Base-by-base conservation (phyloP, 345 rosid species). In the Iberis pinnata region DNA sequence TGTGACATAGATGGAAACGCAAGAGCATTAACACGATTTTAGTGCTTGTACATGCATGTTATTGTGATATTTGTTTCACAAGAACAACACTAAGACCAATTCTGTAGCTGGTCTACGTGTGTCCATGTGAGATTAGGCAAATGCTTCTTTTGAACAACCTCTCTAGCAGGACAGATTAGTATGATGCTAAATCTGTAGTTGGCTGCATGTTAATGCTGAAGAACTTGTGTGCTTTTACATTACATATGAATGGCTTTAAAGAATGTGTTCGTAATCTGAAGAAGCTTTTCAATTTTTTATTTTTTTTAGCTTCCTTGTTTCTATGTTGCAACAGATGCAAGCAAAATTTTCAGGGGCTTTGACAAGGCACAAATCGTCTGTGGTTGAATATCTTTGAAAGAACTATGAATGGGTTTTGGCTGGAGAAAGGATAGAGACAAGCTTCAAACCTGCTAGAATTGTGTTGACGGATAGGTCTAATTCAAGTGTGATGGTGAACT, bases 331-430 rank as follows among this genome's bases (percentile, higher is more conserved):
- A 89, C 97, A 6, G 97, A 88, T 79, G 97, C 89, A 44, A 89
- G 80, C 67, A 89, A 79, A 3, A 88, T 95, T 49, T 88, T 88
- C 62, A 81, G 87, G 71, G 98, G 85, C 88, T 17, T 40, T 92
- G 72, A 85, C 93, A 12, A 85, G 98, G 73, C 97, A 92, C 58
- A 92, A 81, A 64, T 85, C 98, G 14, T 88, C 98, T 0, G 97
- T 88, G 2, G 79, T 95, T 5, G 97, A 83, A 37, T 92, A 83
- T 60, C 95, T 92, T 39, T 58, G 78, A 4, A 92, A 70, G 75
- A 92, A 85, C 68, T 88, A 88, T 67, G 93, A 85, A n/a, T 88
- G 97, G 96, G 88, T 92, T 56, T 92, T 88, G 43, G 61, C 72
- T 92, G 68, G 93, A 88, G 76, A 81, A 89, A 49, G 59, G 73